phyloP scores from a whole-genome alignment of 2,329 filamentous ascomycete species.

The Iodosphaeria phyllophila region DNA sequence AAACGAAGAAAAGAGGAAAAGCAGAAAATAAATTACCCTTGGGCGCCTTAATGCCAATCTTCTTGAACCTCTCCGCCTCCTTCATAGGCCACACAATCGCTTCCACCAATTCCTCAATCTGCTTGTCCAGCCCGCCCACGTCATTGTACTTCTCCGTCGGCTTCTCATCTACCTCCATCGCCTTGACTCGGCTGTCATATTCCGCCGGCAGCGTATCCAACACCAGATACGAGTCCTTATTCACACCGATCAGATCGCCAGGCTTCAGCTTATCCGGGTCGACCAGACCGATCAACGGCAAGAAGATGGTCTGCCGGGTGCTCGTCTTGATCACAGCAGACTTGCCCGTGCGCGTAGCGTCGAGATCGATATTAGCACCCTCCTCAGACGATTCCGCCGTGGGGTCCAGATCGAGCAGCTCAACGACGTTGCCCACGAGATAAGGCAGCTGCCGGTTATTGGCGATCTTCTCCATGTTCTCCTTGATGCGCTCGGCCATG shows the following conservation, averaged over 20 bases:
- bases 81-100: conserved; percentile 99
- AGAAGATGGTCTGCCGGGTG: conserved; percentile 93
- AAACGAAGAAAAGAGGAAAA: conserved; percentile 1
- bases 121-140: conserved; percentile 93
- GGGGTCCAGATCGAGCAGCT: conserved; percentile 90
- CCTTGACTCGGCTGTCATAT: conserved; percentile 97
- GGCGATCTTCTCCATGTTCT: conserved; percentile 96
- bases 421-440: conserved; percentile 94
- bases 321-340: conserved; percentile 99
- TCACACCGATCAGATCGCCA: conserved; percentile 90
- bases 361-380: conserved; percentile 94
- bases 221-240: conserved; percentile 97
- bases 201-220: conserved; percentile 92
- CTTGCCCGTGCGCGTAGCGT: conserved; percentile 91
- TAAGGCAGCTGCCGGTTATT: conserved; percentile 99
- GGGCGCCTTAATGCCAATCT: conserved; percentile 97
- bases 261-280: conserved; percentile 92
- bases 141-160: conserved; percentile 98
- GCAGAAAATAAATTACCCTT: conserved; percentile 68
- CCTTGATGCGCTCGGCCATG: conserved; percentile 98
- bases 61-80: conserved; percentile 97
- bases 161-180: conserved; percentile 99
- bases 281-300: conserved; percentile 90
- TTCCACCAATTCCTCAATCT: conserved; percentile 97
- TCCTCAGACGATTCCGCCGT: conserved; percentile 92